phyloP scores from a whole-genome alignment of 2,329 filamentous ascomycete species.

The Pestalotiopsis sp. region DNA sequence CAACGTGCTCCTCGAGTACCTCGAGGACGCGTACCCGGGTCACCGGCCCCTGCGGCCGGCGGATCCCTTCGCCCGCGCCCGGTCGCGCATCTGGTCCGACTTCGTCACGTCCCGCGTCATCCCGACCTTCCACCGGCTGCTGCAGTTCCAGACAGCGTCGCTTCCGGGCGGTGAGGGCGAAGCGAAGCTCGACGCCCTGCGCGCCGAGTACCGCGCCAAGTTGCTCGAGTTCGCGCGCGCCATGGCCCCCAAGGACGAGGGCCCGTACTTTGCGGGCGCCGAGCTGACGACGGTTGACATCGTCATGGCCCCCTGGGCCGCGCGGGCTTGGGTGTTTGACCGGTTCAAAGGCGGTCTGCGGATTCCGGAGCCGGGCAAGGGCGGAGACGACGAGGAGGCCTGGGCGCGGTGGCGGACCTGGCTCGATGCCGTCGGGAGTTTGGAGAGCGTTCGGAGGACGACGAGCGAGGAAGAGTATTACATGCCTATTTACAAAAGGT shows the following conservation, averaged over 20 bases:
- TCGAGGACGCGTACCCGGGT: constrained; percentile 60
- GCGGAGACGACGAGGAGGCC: constrained; percentile 47
- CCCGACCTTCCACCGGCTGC: constrained; percentile 52
- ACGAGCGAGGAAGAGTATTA: constrained; percentile 57
- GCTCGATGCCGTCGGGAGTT: constrained; percentile 47
- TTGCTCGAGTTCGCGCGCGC: constrained; percentile 54
- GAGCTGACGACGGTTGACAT: constrained; percentile 56
- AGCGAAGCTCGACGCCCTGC: constrained; percentile 35
- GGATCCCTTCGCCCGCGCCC: constrained; percentile 53
- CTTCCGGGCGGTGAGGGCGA: constrained; percentile 19
- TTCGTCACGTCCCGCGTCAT: constrained; percentile 58
- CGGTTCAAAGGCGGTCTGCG: constrained; percentile 59
- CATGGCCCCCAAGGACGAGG: constrained; percentile 46
- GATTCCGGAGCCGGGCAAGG: constrained; percentile 48
- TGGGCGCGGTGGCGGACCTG: constrained; percentile 58
- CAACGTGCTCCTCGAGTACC: constrained; percentile 59
- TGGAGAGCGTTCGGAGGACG: constrained; percentile 55
- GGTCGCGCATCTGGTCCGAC: constrained; percentile 59
- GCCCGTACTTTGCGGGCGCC: constrained; percentile 56
- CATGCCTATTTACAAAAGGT: constrained; percentile 54
- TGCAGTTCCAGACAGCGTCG: constrained; percentile 27
- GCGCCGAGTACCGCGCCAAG: constrained; percentile 50
- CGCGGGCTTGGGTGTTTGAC: constrained; percentile 60
- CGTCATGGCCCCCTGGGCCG: constrained; percentile 56
- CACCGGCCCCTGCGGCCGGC: constrained; percentile 44